A percentile compares a stretch with the other conserved stretches of the same genome.
These are phyloP conservation scores for Cercophora scortea DNA, from an alignment of 495 filamentous ascomycete species.

Conservation along the genomic window DNA sequence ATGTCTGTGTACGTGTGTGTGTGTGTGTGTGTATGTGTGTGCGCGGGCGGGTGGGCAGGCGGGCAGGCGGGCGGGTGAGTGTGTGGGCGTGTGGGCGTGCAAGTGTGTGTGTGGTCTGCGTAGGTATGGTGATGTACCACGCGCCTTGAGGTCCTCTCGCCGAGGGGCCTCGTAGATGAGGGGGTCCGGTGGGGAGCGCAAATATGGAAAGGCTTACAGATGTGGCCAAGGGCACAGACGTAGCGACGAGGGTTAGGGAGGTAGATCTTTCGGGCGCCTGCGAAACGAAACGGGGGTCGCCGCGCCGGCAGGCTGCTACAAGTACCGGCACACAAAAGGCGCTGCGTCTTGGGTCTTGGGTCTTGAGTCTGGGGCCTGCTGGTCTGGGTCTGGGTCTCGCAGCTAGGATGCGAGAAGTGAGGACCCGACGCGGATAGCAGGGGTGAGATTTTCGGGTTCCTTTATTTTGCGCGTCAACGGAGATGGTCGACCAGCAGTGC, in stretches of 20 bases:
- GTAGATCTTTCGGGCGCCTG: neutral
- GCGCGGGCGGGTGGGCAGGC: neutral
- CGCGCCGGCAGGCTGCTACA: neutral
- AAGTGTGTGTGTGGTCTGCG: no score
- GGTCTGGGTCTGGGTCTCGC: neutral
- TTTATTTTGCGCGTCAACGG: constrained; percentile 19
- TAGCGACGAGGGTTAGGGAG: neutral
- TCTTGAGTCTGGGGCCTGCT: no score
- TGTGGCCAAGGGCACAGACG: neutral
- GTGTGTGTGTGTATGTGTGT: no score
- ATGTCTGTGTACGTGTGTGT: no score
- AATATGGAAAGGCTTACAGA: neutral
- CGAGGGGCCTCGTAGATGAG: neutral
- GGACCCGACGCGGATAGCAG: constrained; percentile 3
- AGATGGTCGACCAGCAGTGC: neutral
- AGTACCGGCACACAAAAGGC: neutral
- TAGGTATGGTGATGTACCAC: neutral
- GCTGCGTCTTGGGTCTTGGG: neutral
- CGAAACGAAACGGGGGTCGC: constrained; percentile 4
- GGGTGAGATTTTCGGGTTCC: constrained; percentile 9
- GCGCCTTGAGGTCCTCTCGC: neutral
- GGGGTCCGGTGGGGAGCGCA: neutral
- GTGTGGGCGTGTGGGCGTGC: no score
- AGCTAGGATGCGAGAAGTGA: constrained; percentile 5
- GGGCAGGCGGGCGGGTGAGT: neutral